Base-by-base conservation (phyloP, 2,329 filamentous ascomycete genomes). In the Neurospora sp. region DNA sequence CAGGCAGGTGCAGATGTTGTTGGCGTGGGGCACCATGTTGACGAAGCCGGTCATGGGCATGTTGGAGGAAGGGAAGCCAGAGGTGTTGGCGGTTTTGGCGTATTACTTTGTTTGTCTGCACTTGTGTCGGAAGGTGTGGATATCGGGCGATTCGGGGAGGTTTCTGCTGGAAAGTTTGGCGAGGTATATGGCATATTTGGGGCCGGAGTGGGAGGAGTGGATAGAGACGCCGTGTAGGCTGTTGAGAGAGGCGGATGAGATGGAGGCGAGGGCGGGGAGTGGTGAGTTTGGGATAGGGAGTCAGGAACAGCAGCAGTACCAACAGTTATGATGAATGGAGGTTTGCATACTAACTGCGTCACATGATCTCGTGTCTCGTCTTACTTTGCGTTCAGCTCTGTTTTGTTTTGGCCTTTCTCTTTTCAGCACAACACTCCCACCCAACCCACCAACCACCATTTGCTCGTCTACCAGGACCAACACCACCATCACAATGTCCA, bases 91-190 rank as follows among this genome's bases (percentile, higher is more conserved):
- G 1, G 74, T 81, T 2, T 71, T 85, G 9, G 79, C 79, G 4
- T 81, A 82, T 72, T 84, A 82, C 73, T 82, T 81, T 2, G 76
- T 81, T 4, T 74, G 83, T 40, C 72, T 85, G 38, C 80, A 84
- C 71, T 73, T 74, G 19, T 75, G 73, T 19, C 74, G 76, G n/a
- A 69, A 75, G 1, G 76, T 75, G 19, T 82, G 81, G 81, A 73
- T 80, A 23, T 75, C 81, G 68, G 74, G 75, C 9, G 74, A 77
- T 19, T 72, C 77, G 2, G 79, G 79, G 4, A 69, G 73, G 67
- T 77, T 75, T 38, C 67, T 81, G 2, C 73, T 81, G 2, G 67
- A 73, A 10, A 73, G 72, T 2, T 71, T 78, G 28, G 68, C 75
- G 0, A 68, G 72, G 3, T 36, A 62, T 62, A 70, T 66, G 15